Base-by-base conservation (phyloP, 306 rosid genomes). In the Corylus avellana region DNA sequence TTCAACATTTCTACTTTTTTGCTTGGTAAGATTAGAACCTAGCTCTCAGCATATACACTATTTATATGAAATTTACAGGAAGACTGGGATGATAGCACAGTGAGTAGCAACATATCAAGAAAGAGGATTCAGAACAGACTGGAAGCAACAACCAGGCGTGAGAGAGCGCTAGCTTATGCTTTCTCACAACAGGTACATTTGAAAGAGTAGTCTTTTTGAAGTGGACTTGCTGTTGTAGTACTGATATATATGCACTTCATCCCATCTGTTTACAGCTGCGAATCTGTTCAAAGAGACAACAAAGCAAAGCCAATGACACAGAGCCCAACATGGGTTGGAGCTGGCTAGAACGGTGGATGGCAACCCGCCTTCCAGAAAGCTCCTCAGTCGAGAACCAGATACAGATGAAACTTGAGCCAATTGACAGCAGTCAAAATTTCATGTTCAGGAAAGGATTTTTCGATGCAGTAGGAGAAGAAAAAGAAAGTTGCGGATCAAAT, bases 311-410 rank as follows among this genome's bases (percentile, higher is more conserved):
- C 25, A 79, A 75, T 35, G 86, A 68, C 78, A 77, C 51, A 73
- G 97, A 91, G 59, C 79, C 92, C 57, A 89, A 87, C 77, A 87
- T 91, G 92, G 88, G 97, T 61, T 94, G 98, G 98, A 94, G 93
- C 82, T 94, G 98, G 98, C 92, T 94, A 20, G 98, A 94, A 57
- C 79, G 98, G 67, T 94, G 98, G 98, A 94, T 94, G 98, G 97
- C 98, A 39, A 94, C 98, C 11, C 91, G 98, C 25, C 72, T 86
- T 70, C 91, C 94, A 1, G 98, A 92, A 17, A 81, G 73, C 79
- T 73, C 91, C 72, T 78, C 85, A 7, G 85, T 79, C 42, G 97
- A 92, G 74, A 88, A 88, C 78, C 86, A 82, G 75, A 72, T 70
- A 44, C 78, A 79, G 81, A 82, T 81, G 76, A 87, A 87, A 11